Percentiles rank a stretch among this genome's conserved stretches.
Evolutionary conservation across 139 green algal species (phyloP).

Genomic region (Chlamydomonas sp.): DNA sequence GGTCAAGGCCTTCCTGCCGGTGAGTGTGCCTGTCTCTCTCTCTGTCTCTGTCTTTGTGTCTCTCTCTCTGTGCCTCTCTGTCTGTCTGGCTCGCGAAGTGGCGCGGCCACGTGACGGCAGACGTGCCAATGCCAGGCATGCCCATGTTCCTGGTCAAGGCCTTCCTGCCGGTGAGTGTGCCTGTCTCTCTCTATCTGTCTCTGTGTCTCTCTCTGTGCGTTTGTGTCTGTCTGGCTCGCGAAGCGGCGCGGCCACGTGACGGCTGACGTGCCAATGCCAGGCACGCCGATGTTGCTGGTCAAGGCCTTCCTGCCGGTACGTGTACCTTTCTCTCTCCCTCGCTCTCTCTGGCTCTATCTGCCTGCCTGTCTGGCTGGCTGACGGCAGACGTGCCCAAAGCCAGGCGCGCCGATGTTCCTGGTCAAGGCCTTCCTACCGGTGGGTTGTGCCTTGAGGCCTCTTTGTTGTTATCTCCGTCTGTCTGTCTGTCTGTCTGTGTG

Average conservation of each 20-base stretch:
- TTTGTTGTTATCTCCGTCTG: too few relatives aligned
- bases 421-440: slow-evolving; percentile 91
- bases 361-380: too few relatives aligned
- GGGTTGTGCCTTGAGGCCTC: too few relatives aligned
- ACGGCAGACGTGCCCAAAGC: slow-evolving; percentile 71
- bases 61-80: too few relatives aligned
- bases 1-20: slow-evolving; percentile 88
- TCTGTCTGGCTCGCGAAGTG: slow-evolving; percentile 89
- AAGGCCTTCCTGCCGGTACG: slow-evolving; percentile 91
- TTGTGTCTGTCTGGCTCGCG: too few relatives aligned
- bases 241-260: slow-evolving; percentile 93
- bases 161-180: slow-evolving; percentile 89
- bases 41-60: too few relatives aligned
- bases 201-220: too few relatives aligned
- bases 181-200: too few relatives aligned
- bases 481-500: too few relatives aligned
- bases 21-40: too few relatives aligned
- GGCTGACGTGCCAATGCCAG: slow-evolving; percentile 68
- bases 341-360: too few relatives aligned
- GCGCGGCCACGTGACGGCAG: slow-evolving; percentile 85
- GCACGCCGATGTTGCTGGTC: slow-evolving; percentile 84
- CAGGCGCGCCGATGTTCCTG: slow-evolving; percentile 82
- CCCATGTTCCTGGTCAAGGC: slow-evolving; percentile 87
- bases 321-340: too few relatives aligned
- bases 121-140: slow-evolving; percentile 74